Conservation (phyloP, 2,329 filamentous ascomycete species). For the Aureobasidium pullulans region DNA sequence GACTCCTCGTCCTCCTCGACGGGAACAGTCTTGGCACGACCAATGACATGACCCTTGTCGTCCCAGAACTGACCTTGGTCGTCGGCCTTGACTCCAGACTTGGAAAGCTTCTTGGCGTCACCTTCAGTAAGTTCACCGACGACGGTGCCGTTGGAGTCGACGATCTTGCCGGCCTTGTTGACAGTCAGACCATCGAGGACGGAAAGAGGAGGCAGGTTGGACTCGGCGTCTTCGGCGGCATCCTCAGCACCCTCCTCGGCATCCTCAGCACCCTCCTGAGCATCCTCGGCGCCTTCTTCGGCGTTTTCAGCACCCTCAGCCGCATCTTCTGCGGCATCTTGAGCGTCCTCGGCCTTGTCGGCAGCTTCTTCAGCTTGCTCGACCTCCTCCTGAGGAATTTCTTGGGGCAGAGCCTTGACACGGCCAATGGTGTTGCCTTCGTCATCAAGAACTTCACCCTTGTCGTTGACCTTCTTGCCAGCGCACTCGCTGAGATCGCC, state of each 20-base stretch:
- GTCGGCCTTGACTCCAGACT: constrained; percentile 38
- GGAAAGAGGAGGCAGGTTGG: constrained; percentile 39
- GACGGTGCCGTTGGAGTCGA: constrained; percentile 39
- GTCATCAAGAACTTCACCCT: constrained; percentile 58
- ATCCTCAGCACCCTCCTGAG: constrained; percentile 24
- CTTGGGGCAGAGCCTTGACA: constrained; percentile 45
- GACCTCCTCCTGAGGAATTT: constrained; percentile 27
- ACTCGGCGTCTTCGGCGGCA: constrained; percentile 26
- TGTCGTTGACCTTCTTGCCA: constrained; percentile 57
- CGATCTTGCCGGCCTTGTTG: constrained; percentile 46
- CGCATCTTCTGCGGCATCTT: constrained; percentile 35
- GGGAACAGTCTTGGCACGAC: constrained; percentile 41
- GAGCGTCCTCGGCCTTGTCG: constrained; percentile 23
- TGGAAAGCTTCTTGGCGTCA: constrained; percentile 47
- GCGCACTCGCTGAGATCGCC: constrained; percentile 57
- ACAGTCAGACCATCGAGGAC: constrained; percentile 42
- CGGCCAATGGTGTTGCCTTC: constrained; percentile 57
- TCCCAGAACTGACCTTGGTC: constrained; percentile 47
- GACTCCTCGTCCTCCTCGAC: constrained; percentile 44
- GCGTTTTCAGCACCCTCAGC: constrained; percentile 16
- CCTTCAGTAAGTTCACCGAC: constrained; percentile 45
- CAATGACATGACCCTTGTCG: constrained; percentile 46
- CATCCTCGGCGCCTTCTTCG: constrained; percentile 24
- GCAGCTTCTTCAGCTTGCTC: constrained; percentile 28
- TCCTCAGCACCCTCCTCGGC: constrained; percentile 27